Evolutionary conservation across 805 yeast species (phyloP).

Genomic region (Peterozyma xylosa): DNA sequence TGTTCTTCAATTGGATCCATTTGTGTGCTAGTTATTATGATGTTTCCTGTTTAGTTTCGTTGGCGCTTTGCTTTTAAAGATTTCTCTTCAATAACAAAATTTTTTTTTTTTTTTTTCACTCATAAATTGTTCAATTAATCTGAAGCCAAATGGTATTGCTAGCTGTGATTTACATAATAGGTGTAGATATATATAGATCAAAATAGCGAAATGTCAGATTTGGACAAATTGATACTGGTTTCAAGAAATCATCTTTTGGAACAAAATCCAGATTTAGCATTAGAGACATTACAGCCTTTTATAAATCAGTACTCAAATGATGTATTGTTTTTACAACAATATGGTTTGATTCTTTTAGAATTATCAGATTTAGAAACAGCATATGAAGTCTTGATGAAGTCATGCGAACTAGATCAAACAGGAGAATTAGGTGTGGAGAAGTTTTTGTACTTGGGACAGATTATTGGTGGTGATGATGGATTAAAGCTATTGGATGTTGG

Average conservation of each 20-base stretch:
- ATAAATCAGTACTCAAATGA: constrained; percentile 27
- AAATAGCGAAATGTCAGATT: not conserved
- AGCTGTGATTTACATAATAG: no score
- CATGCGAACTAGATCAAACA: constrained; percentile 63
- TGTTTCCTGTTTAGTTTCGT: no score
- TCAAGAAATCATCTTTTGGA: constrained; percentile 38
- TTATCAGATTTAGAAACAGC: constrained; percentile 75
- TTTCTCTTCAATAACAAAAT: not conserved
- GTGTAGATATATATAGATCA: no score
- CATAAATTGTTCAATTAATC: not conserved
- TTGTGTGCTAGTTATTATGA: not conserved
- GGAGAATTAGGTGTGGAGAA: constrained; percentile 70
- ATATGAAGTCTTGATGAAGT: constrained; percentile 46
- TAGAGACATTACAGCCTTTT: constrained; percentile 36
- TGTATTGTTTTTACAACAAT: constrained; percentile 41
- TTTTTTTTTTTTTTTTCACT: not conserved
- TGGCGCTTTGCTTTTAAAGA: not conserved
- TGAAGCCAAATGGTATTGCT: not conserved
- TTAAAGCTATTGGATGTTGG: constrained; percentile 56
- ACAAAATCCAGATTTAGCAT: constrained; percentile 47
- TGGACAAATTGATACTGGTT: constrained; percentile 16
- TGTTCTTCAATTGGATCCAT: constrained; percentile 86
- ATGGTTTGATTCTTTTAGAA: constrained; percentile 78
- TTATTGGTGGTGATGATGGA: constrained; percentile 78
- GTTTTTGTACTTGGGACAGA: constrained; percentile 85